Percentiles rank a stretch among this genome's conserved stretches.
These are phyloP conservation scores for Phytophthora tentaculata DNA, from an alignment of 352 stramenopile genomes.

Conservation along the genomic window DNA sequence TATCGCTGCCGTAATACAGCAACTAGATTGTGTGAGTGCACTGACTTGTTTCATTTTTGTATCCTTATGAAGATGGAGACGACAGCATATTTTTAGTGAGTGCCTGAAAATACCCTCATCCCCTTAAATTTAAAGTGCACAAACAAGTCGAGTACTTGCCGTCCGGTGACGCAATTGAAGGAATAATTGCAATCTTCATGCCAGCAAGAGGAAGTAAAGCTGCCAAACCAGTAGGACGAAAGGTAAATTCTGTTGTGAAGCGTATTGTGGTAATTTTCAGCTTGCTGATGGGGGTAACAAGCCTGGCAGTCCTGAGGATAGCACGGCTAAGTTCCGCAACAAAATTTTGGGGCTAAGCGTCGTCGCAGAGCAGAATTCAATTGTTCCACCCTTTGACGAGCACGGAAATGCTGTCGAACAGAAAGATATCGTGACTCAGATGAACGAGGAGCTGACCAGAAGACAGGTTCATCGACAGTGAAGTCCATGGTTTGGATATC, in stretches of 20 bases:
- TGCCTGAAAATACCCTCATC: slow-evolving; percentile 15
- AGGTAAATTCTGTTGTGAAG: slow-evolving; percentile 20
- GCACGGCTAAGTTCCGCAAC: slow-evolving; percentile 51
- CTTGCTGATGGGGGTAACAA: slow-evolving; percentile 19
- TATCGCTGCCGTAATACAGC: slow-evolving; percentile 21
- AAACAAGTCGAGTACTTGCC: background rate
- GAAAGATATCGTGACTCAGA: slow-evolving; percentile 57
- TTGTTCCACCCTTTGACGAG: slow-evolving; percentile 27
- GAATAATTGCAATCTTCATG: slow-evolving; percentile 19
- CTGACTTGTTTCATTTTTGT: slow-evolving; percentile 12
- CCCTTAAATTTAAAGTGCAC: background rate
- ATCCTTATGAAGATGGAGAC: too few species aligned
- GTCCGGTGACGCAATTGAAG: background rate
- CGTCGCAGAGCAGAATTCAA: slow-evolving; percentile 53
- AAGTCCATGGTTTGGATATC: background rate
- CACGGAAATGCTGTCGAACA: slow-evolving; percentile 41
- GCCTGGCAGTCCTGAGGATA: slow-evolving; percentile 45
- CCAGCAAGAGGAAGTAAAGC: slow-evolving; percentile 25
- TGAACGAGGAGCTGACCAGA: slow-evolving; percentile 67
- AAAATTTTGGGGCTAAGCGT: slow-evolving; percentile 59
- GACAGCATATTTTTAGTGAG: slow-evolving; percentile 29
- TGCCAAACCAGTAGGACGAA: slow-evolving; percentile 22
- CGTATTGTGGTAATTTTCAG: background rate
- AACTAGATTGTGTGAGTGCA: slow-evolving; percentile 25
- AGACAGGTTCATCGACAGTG: slow-evolving; percentile 42